phyloP scores from a whole-genome alignment of 176 grass and related monocot genomes.

The Rhipidocladum racemiflorum region DNA sequence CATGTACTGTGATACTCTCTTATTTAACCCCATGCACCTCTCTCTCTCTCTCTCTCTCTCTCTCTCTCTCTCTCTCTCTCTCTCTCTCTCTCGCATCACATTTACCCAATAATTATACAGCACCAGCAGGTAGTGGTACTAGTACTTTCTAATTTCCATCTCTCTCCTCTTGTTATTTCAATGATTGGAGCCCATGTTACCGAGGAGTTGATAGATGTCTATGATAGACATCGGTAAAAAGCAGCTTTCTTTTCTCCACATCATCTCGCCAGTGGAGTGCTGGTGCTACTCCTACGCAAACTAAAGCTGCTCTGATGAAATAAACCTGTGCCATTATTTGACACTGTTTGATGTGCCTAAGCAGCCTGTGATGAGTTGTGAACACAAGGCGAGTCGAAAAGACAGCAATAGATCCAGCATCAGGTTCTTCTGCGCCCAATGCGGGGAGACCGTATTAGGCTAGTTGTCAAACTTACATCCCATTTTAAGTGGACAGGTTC shows the following conservation, averaged over 20 bases:
- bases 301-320: background rate
- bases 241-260: constrained; percentile 23
- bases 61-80: background rate
- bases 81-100: background rate
- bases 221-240: constrained; percentile 31
- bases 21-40: constrained; percentile 1
- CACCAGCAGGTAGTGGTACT: background rate
- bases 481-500: background rate
- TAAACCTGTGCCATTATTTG: background rate
- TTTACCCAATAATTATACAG: constrained; percentile 3
- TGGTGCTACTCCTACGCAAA: background rate
- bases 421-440: background rate
- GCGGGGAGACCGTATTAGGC: background rate
- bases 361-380: constrained; percentile 24
- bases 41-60: background rate
- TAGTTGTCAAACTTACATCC: background rate
- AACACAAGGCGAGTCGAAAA: background rate
- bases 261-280: constrained; percentile 21
- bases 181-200: constrained; percentile 39
- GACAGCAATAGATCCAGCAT: background rate
- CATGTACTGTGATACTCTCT: background rate
- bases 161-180: constrained; percentile 10
- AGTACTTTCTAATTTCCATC: background rate
- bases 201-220: background rate
- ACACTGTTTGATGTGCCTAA: background rate